phyloP scores from a whole-genome alignment of 2,329 filamentous ascomycete genomes.

The Calycina marina region DNA sequence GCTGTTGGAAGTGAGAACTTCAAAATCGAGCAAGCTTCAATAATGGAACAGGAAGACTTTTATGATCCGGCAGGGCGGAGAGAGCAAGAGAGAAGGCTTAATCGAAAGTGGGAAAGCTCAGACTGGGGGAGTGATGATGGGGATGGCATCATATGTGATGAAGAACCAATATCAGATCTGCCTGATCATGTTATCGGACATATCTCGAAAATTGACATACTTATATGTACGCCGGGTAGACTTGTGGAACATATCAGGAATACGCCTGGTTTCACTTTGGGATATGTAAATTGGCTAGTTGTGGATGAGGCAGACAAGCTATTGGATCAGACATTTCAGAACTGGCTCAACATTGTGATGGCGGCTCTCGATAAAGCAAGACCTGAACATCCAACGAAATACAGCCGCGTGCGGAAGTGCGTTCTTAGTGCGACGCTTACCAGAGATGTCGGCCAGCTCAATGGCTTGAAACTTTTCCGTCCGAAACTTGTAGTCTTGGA shows the following conservation, averaged over 20 bases:
- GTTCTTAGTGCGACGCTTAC: slow-evolving; percentile 90
- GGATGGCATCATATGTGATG: slow-evolving; percentile 21
- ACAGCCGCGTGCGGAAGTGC: slow-evolving; percentile 52
- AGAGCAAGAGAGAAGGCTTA: slow-evolving; percentile 24
- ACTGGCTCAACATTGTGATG: slow-evolving; percentile 68
- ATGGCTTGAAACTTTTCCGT: slow-evolving; percentile 53
- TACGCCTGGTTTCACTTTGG: slow-evolving; percentile 68
- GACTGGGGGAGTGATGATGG: slow-evolving; percentile 29
- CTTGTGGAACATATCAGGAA: slow-evolving; percentile 81
- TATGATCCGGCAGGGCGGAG: slow-evolving; percentile 53
- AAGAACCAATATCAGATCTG: slow-evolving; percentile 27
- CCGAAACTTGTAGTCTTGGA: slow-evolving; percentile 69
- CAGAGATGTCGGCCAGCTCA: slow-evolving; percentile 66
- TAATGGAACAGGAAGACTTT: slow-evolving; percentile 48
- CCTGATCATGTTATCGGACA: slow-evolving; percentile 50
- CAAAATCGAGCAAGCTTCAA: slow-evolving; percentile 42
- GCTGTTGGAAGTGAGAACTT: slow-evolving; percentile 72
- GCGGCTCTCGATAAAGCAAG: slow-evolving; percentile 33
- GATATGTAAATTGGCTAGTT: slow-evolving; percentile 72
- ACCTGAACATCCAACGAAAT: slow-evolving; percentile 6
- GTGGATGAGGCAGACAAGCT: slow-evolving; percentile 91
- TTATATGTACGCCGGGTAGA: slow-evolving; percentile 83
- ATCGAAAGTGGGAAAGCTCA: slow-evolving; percentile 31
- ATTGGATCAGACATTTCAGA: slow-evolving; percentile 81
- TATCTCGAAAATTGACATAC: slow-evolving; percentile 64